phyloP scores from a whole-genome alignment of 2,329 filamentous ascomycete genomes.

The Nannizziopsis arthrosporioides region DNA sequence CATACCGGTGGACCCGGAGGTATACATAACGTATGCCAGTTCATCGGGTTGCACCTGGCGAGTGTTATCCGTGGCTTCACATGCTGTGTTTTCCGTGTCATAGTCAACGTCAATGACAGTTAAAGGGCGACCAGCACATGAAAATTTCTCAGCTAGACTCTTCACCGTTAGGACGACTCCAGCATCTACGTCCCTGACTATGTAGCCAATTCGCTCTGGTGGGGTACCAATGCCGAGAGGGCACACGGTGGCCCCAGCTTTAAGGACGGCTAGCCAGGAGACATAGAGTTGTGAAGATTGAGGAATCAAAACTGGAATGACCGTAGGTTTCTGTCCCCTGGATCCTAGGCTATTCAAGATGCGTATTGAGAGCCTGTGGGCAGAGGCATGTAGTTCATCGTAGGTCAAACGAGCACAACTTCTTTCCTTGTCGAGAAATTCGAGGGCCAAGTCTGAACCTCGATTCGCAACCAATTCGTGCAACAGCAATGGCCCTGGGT shows the following conservation, averaged over 20 bases:
- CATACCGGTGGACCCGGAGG: conserved; percentile 75
- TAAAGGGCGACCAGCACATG: conserved; percentile 14
- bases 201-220: conserved; percentile 64
- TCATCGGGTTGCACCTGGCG: conserved; percentile 15
- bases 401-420: conserved; percentile 47
- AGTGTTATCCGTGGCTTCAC: background rate
- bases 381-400: conserved; percentile 46
- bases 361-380: conserved; percentile 44
- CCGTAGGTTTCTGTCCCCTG: conserved; percentile 16
- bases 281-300: conserved; percentile 71
- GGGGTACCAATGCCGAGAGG: conserved; percentile 71
- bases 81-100: conserved; percentile 5
- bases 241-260: conserved; percentile 75
- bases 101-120: conserved; percentile 34
- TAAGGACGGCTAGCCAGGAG: conserved; percentile 62
- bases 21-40: conserved; percentile 85
- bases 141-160: conserved; percentile 18
- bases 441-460: conserved; percentile 44
- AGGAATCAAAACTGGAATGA: conserved; percentile 66
- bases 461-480: conserved; percentile 50
- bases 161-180: conserved; percentile 53
- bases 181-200: conserved; percentile 64
- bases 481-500: conserved; percentile 46
- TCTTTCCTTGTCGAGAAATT: conserved; percentile 47
- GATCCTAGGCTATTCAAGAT: conserved; percentile 30